Conservation (phyloP, 257 asterid species). For the Solanum pinnatisectum region DNA sequence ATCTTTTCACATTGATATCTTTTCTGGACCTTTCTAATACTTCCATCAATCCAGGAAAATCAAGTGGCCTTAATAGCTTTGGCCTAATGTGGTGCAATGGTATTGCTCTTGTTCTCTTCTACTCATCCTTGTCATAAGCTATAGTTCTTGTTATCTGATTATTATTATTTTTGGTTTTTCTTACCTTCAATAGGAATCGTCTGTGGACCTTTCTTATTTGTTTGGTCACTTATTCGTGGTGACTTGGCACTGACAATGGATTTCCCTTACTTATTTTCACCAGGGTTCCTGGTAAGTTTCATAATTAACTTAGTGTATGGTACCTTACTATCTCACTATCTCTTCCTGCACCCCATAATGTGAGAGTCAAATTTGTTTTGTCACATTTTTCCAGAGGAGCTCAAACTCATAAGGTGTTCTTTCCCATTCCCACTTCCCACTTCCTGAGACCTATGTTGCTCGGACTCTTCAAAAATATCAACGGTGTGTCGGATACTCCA, state of each 20-base stretch:
- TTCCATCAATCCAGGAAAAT: constrained; percentile 49
- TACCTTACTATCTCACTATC: neutral
- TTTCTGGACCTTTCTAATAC: constrained; percentile 12
- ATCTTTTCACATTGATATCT: constrained; percentile 7
- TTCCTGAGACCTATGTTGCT: neutral
- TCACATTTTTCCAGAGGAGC: neutral
- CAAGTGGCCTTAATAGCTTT: constrained; percentile 87
- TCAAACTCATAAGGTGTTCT: neutral
- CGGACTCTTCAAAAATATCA: neutral
- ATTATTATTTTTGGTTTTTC: neutral
- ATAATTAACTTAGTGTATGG: neutral
- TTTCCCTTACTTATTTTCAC: constrained; percentile 61
- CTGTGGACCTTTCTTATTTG: constrained; percentile 49
- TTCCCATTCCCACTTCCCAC: neutral
- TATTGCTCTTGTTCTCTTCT: constrained; percentile 15
- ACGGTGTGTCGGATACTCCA: neutral
- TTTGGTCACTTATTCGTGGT: constrained; percentile 78
- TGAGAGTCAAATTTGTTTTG: neutral
- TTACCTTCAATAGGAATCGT: constrained; percentile 40
- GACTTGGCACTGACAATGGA: constrained; percentile 68
- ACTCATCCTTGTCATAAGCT: neutral
- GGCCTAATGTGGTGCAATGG: constrained; percentile 99
- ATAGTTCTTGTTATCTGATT: neutral
- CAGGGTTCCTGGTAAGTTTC: constrained; percentile 75
- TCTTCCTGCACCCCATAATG: neutral